Base-by-base conservation (phyloP, 2,329 filamentous ascomycete genomes). In the Sporothrix phasma region DNA sequence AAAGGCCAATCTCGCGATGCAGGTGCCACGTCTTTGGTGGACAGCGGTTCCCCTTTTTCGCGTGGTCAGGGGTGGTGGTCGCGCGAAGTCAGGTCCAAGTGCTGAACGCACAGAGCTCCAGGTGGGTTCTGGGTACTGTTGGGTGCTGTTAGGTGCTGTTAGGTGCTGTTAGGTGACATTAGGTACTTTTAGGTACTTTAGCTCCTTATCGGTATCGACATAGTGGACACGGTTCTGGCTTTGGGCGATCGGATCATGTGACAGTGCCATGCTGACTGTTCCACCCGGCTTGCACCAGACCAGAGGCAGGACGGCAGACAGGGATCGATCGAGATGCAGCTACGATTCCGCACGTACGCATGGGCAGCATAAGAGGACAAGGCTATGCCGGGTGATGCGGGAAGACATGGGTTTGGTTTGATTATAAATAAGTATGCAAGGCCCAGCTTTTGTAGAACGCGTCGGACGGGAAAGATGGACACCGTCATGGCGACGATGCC, bases 11-110 rank as follows among this genome's bases (percentile, higher is more conserved):
- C 11, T 39, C 51, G 51, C 51, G 51, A 56, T 56, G 19, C 34
- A 22, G n/a, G n/a, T 53, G 26, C 47, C 10, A 3, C 22, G 49
- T 26, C n/a, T 31, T n/a, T n/a, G n/a, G 45, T 54, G 64, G 61
- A 54, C 61, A 63, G 64, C 54, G 63, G 61, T 65, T 65, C 64
- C 61, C 61, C 64, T 60, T 65, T 65, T 65, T 51, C 37, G 43
- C 51, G 24, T 39, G 51, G 51, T 31, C 51, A 56, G 51, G 51
- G 51, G 49, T 53, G 26, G 22, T 3, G 22, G 31, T 31, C 45
- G 22, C 26, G 49, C 49, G n/a, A n/a, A 17, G 15, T 37, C 11
- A 37, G 34, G 10, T 37, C 34, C 34, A 37, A n/a, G 41, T 17
- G 41, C 41, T 43, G 41, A n/a, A 43, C 41, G 17, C 5, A n/a